Evolutionary conservation across 1,284 basidiomycete genomes (phyloP).

Genomic region (Marasmius tenuissimus): DNA sequence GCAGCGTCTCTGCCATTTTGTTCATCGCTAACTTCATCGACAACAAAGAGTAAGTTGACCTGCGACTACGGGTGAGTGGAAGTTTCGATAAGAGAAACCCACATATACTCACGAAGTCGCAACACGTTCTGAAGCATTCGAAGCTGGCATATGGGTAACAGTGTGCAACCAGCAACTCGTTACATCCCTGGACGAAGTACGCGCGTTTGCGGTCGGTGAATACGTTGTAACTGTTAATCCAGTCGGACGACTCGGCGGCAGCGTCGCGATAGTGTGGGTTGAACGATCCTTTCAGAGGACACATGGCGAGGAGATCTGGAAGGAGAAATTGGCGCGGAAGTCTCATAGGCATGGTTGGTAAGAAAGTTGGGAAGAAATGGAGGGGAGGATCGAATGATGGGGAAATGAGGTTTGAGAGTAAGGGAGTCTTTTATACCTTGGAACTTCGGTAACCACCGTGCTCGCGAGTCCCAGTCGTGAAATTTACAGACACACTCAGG

Average conservation of each 20-base stretch:
- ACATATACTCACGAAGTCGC: conserved; percentile 6
- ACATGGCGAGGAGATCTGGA: conserved; percentile 54
- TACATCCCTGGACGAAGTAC: conserved; percentile 59
- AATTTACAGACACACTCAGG: conserved; percentile 3
- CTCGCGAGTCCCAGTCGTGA: conserved; percentile 1
- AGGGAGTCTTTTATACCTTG: neutral
- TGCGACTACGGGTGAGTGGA: conserved; percentile 11
- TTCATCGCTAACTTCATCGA: conserved; percentile 72
- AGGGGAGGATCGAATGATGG: conserved; percentile 12
- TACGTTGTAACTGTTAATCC: conserved; percentile 61
- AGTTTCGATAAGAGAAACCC: neutral
- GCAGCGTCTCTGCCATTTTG: conserved; percentile 57
- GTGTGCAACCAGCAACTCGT: conserved; percentile 63
- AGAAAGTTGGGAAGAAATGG: conserved; percentile 13
- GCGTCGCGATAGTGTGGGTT: conserved; percentile 59
- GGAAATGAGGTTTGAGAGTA: neutral
- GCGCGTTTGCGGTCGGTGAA: conserved; percentile 61
- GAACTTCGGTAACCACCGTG: neutral
- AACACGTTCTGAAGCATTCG: conserved; percentile 41
- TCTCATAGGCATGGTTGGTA: conserved; percentile 29
- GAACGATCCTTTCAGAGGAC: conserved; percentile 42
- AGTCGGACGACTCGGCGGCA: conserved; percentile 54
- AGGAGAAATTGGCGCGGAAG: conserved; percentile 42
- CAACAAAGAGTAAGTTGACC: conserved; percentile 66
- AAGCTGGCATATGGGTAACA: conserved; percentile 60